These are phyloP conservation scores for Ganoderma multipileum DNA, from an alignment of 1,284 basidiomycete species.

Conservation along the genomic window DNA sequence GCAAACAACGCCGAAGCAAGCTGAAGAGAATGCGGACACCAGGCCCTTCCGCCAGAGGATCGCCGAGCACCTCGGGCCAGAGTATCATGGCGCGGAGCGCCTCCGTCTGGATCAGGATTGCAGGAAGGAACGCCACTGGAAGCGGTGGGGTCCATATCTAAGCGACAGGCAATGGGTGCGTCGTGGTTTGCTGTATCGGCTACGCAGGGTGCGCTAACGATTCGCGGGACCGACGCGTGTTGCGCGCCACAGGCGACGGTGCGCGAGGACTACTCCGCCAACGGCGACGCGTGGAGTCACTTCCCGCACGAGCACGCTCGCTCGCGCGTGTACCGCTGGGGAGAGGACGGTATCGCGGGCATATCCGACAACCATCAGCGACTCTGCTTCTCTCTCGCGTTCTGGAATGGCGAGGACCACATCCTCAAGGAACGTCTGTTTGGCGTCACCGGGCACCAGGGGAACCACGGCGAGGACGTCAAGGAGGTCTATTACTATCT, in stretches of 20 bases:
- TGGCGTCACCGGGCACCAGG: slow-evolving; percentile 94
- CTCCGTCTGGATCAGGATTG: slow-evolving; percentile 78
- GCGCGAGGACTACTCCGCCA: slow-evolving; percentile 95
- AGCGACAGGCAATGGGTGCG: slow-evolving; percentile 97
- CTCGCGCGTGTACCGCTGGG: slow-evolving; percentile 97
- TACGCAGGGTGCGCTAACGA: slow-evolving; percentile 8
- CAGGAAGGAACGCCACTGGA: slow-evolving; percentile 85
- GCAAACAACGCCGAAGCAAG: slow-evolving; percentile 36
- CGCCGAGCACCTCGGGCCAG: slow-evolving; percentile 59
- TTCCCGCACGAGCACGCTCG: slow-evolving; percentile 97
- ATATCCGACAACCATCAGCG: slow-evolving; percentile 97
- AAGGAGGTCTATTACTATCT: slow-evolving; percentile 99
- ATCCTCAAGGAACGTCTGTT: slow-evolving; percentile 98
- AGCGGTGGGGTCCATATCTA: slow-evolving; percentile 97
- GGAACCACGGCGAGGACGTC: slow-evolving; percentile 98
- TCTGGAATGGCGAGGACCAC: slow-evolving; percentile 96
- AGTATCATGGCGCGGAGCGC: slow-evolving; percentile 73
- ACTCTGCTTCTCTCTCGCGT: slow-evolving; percentile 87
- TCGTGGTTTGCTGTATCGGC: slow-evolving; percentile 26
- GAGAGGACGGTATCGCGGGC: slow-evolving; percentile 96
- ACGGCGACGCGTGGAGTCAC: slow-evolving; percentile 97
- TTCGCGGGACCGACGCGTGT: slow-evolving; percentile 16
- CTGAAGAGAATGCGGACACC: slow-evolving; percentile 31
- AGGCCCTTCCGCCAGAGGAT: slow-evolving; percentile 64
- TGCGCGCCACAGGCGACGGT: slow-evolving; percentile 82